These are phyloP conservation scores for Gloeopeniophorella convolvens DNA, from an alignment of 768 basidiomycete species.

Conservation along the genomic window DNA sequence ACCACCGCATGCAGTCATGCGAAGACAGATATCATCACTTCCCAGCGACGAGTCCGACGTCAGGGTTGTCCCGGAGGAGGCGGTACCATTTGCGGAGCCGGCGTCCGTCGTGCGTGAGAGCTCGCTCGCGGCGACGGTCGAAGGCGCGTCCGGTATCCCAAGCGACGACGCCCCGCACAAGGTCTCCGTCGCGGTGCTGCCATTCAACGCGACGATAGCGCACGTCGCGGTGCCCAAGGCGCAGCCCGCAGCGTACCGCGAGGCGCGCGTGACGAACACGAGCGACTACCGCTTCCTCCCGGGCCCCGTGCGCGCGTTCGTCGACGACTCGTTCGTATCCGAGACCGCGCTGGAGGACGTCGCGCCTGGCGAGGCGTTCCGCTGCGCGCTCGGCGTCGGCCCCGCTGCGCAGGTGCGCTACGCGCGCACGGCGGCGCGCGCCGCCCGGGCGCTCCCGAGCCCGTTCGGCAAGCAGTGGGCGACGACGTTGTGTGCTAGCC, in stretches of 20 bases:
- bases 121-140: slow-evolving; percentile 46
- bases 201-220: slow-evolving; percentile 39
- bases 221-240: slow-evolving; percentile 46
- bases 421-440: slow-evolving; percentile 33
- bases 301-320: slow-evolving; percentile 47
- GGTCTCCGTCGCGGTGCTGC: slow-evolving; percentile 43
- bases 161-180: slow-evolving; percentile 50
- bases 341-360: slow-evolving; percentile 43
- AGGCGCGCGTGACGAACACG: slow-evolving; percentile 42
- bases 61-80: neutral
- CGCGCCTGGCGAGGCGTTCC: slow-evolving; percentile 43
- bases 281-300: slow-evolving; percentile 51
- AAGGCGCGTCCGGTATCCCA: slow-evolving; percentile 45
- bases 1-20: too few relatives aligned
- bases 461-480: slow-evolving; percentile 35
- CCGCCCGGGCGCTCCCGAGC: too few relatives aligned
- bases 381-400: slow-evolving; percentile 45
- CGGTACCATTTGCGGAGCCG: slow-evolving; percentile 28
- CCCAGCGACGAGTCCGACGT: neutral
- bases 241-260: slow-evolving; percentile 43
- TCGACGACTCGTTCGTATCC: slow-evolving; percentile 54
- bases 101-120: slow-evolving; percentile 43
- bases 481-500: slow-evolving; percentile 35
- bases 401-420: slow-evolving; percentile 32
- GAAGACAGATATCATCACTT: too few relatives aligned